These are phyloP conservation scores for Nakaseomyces delphensis DNA, from an alignment of 1,139 yeast genomes.

Conservation along the genomic window DNA sequence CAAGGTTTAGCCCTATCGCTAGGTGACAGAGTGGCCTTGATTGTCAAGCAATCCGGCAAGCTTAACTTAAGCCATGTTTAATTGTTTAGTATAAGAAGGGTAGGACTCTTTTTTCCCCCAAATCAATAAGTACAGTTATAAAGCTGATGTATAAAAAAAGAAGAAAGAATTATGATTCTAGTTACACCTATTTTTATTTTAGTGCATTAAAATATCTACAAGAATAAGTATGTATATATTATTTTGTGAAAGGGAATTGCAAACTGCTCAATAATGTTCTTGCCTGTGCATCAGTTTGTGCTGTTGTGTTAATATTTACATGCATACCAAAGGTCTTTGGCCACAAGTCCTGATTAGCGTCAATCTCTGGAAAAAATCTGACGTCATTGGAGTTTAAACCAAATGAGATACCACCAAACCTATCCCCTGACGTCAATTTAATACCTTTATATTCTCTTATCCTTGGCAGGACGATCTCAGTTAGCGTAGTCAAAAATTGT, in stretches of 20 bases:
- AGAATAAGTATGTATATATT: background rate
- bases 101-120: background rate
- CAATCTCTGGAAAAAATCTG: constrained; percentile 85
- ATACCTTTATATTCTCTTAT: constrained; percentile 82
- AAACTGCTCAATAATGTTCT: constrained; percentile 72
- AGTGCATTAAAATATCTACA: constrained; percentile 4
- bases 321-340: constrained; percentile 82
- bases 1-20: constrained; percentile 93
- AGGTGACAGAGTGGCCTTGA: constrained; percentile 87
- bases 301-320: constrained; percentile 76
- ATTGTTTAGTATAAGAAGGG: background rate
- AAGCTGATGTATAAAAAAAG: too few relatives aligned
- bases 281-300: constrained; percentile 90
- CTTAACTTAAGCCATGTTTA: constrained; percentile 34
- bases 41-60: constrained; percentile 48
- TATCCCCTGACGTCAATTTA: constrained; percentile 69
- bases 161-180: too few relatives aligned
- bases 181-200: too few relatives aligned
- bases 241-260: constrained; percentile 60
- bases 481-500: constrained; percentile 76
- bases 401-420: constrained; percentile 75
- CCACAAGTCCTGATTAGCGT: constrained; percentile 83
- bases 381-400: constrained; percentile 76
- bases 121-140: background rate
- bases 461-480: constrained; percentile 90